Base-by-base conservation (phyloP, 169 alveolate genomes). In the Cryptosporidium sp. region DNA sequence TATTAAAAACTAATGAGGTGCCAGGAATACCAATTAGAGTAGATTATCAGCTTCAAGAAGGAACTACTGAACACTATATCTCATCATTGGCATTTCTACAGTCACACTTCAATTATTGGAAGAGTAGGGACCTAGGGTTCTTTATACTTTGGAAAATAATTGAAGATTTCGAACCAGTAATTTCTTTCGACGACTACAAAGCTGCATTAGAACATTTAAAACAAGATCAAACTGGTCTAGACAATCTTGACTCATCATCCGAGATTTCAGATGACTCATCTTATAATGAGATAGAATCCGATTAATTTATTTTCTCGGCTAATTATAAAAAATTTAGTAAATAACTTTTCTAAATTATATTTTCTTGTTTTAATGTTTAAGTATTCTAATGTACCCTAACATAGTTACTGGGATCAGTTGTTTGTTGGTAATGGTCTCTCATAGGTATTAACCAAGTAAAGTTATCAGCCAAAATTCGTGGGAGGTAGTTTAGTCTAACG, bases 61-160 rank as follows among this genome's bases (percentile, higher is more conserved):
- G 93, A 71, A 93, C 93, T 33, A 95, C 96, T 65, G 97, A 95
- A 85, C 97, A 95, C 89, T 92, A 91, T 67, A 86, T 95, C 62
- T 92, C 93, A 43, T 96, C 97, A 26, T 85, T 95, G 52, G 97
- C 96, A 35, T 92, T 95, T 41, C 84, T 94, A 3, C 95, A 95
- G 85, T 95, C 97, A 5, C 97, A 95, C 68, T 86, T 93, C 33
- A 94, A 91, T 84, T 95, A 95, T 75, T 95, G 96, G 95, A 93
- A 92, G 33, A 92, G 95, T 29, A 94, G 94, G 69, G 97, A 95
- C 37, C 86, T 94, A 29, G 86, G 94, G 50, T 95, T 95, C 65
- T 95, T 95, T 91, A 93, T 94, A 80, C 48, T 80, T 26, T 80
- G 89, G 89, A 80, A 80, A 65, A 80, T 80, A 43, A 80, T 80